Conservation (phyloP, 2,329 filamentous ascomycete genomes). For the Neonectria coccinea region DNA sequence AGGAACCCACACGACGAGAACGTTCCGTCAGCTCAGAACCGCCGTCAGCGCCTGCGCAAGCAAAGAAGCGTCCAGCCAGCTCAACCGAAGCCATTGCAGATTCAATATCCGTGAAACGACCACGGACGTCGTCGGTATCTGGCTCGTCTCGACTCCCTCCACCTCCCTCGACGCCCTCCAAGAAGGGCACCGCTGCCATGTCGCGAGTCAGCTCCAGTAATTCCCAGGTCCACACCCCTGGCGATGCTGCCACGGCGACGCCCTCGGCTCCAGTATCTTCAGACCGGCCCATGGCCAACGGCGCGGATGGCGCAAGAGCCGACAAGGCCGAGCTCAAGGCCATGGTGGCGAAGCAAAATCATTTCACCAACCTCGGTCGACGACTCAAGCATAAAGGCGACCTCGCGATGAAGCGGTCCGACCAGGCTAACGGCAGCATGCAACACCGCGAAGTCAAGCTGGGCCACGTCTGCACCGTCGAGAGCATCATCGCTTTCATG, state of each 20-base stretch:
- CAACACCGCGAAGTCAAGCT: slow-evolving; percentile 51
- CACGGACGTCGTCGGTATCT: slow-evolving; percentile 56
- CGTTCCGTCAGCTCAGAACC: slow-evolving; percentile 56
- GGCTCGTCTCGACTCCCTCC: slow-evolving; percentile 49
- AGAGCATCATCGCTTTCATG: slow-evolving; percentile 66
- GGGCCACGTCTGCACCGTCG: slow-evolving; percentile 58
- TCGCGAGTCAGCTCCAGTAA: slow-evolving; percentile 65
- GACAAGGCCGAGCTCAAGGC: slow-evolving; percentile 43
- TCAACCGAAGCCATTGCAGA: slow-evolving; percentile 53
- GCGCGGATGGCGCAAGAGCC: slow-evolving; percentile 46
- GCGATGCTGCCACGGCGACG: slow-evolving; percentile 54
- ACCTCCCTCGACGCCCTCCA: slow-evolving; percentile 66
- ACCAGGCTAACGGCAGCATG: slow-evolving; percentile 41
- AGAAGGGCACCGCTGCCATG: slow-evolving; percentile 62
- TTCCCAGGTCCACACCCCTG: slow-evolving; percentile 64
- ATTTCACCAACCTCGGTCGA: slow-evolving; percentile 57
- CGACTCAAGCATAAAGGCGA: slow-evolving; percentile 68
- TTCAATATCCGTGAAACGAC: slow-evolving; percentile 55
- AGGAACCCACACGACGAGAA: slow-evolving; percentile 48
- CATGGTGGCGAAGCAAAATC: slow-evolving; percentile 52
- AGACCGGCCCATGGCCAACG: slow-evolving; percentile 47
- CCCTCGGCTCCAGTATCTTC: slow-evolving; percentile 43
- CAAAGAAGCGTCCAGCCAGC: slow-evolving; percentile 63
- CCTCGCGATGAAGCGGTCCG: slow-evolving; percentile 50
- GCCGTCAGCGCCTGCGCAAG: slow-evolving; percentile 42